These are phyloP conservation scores for Hanseniaspora guilliermondii DNA, from an alignment of 805 yeast genomes.

Conservation along the genomic window DNA sequence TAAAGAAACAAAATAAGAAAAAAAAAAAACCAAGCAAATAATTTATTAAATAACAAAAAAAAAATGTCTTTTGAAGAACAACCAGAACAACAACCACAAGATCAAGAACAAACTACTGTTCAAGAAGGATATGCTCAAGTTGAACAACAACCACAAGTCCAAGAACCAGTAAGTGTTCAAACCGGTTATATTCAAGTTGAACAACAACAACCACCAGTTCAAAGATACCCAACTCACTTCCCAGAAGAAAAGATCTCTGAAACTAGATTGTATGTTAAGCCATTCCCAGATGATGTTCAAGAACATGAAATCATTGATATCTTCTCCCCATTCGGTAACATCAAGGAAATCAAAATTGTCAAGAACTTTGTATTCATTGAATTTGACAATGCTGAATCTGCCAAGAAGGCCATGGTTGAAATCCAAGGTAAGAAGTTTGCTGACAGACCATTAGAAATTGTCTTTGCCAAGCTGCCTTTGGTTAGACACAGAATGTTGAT, in stretches of 20 bases:
- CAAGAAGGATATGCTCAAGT: slow-evolving; percentile 18
- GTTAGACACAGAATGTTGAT: slow-evolving; percentile 65
- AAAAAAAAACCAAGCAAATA: background rate
- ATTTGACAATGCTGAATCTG: slow-evolving; percentile 60
- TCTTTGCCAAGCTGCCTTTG: slow-evolving; percentile 37
- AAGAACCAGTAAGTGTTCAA: slow-evolving; percentile 13
- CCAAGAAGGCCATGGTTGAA: slow-evolving; percentile 60
- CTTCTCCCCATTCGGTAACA: slow-evolving; percentile 53
- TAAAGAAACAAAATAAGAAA: background rate
- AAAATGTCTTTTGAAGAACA: slow-evolving; percentile 19
- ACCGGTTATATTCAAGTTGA: slow-evolving; percentile 14
- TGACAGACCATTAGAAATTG: slow-evolving; percentile 36
- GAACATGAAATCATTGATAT: slow-evolving; percentile 56
- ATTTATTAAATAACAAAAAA: background rate
- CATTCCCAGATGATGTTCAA: slow-evolving; percentile 42
- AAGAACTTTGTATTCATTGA: slow-evolving; percentile 86
- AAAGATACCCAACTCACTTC: slow-evolving; percentile 15
- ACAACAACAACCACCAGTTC: slow-evolving; percentile 14
- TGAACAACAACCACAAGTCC: slow-evolving; percentile 15
- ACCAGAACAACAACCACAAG: slow-evolving; percentile 19
- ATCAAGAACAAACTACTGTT: slow-evolving; percentile 14
- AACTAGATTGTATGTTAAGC: slow-evolving; percentile 47
- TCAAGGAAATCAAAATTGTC: slow-evolving; percentile 55
- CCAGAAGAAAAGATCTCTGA: slow-evolving; percentile 31
- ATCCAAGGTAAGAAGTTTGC: slow-evolving; percentile 62